Evolutionary conservation across 73 alveolate species (phyloP), one percentile per base, ranked within the genome.

Genomic region (Blepharisma japonicum): DNA sequence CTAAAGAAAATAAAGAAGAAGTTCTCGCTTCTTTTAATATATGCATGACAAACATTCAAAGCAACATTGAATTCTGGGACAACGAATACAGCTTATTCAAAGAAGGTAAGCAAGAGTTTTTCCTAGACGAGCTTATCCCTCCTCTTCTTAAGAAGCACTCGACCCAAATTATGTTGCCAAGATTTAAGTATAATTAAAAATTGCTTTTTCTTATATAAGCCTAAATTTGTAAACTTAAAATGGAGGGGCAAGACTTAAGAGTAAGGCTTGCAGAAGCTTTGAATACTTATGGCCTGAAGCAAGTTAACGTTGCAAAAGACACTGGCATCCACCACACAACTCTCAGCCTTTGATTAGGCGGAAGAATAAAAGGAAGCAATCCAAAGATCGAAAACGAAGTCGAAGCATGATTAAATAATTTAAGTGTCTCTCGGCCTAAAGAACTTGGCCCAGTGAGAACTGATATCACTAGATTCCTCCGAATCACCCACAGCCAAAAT

Each of bases 271-370:
- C 18, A n/a, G 74, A 61, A 20, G 74, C 74, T 18, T 25, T 61
- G 2, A 61, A 61, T n/a, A 14, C 14, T 25, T 39, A 14, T 8
- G 74, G 74, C 47, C 14, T 61, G 48, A 61, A 39, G 47, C 74
- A 61, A 14, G 14, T 39, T 8, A 61, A n/a, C 39, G 18, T 61
- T 14, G 38, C 74, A n/a, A 61, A 61, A 61, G 74, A 61, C 14
- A 61, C 74, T 1, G 89, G 90, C 11, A 89, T 90, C 49, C 92
- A 90, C 81, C 98, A 88, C 77, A 81, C 94, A 27, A 83, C 97
- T 6, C 82, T 93, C 45, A 80, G 95, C 23, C 88, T 90, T 80
- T 93, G 98, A 97, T 89, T 93, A 32, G 93, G 89, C 77, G 95
- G 96, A 5, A 93, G 90, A 81, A 68, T 93, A 55, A 90, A 90